phyloP scores from a whole-genome alignment of 116 monocot species.

The Iris pallida region DNA sequence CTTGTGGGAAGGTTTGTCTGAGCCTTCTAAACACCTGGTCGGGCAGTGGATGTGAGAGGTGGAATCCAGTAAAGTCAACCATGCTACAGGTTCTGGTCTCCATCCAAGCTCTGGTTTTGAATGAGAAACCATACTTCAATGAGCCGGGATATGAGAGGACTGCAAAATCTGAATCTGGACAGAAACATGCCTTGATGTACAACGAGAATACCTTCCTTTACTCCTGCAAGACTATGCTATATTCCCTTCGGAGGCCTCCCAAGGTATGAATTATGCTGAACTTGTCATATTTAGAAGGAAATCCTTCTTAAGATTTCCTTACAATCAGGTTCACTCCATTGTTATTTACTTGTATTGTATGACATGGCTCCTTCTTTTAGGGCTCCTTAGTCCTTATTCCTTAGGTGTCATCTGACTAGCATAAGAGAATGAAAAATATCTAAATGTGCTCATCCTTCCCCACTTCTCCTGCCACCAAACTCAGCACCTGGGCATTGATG shows the following conservation, averaged over 20 bases:
- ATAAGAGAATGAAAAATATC: too few species aligned
- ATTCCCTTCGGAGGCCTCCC: conserved; percentile 35
- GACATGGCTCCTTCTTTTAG: too few species aligned
- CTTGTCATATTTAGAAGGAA: too few species aligned
- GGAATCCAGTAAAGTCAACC: conserved; percentile 35
- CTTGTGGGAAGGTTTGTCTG: conserved; percentile 44
- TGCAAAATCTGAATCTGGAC: conserved; percentile 6
- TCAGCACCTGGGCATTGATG: too few species aligned
- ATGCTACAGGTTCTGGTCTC: conserved; percentile 57
- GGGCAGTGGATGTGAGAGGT: conserved; percentile 35
- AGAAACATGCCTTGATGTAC: conserved; percentile 22
- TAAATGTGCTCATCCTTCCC: too few species aligned
- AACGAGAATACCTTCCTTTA: conserved; percentile 33
- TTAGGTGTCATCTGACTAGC: too few species aligned
- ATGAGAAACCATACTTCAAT: conserved; percentile 51
- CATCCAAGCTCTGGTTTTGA: conserved; percentile 55
- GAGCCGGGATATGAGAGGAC: conserved; percentile 25
- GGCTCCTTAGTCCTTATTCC: too few species aligned
- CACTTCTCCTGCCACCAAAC: too few species aligned
- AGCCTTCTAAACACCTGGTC: conserved; percentile 50
- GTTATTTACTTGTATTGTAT: too few species aligned
- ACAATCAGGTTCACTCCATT: too few species aligned
- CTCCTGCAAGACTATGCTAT: conserved; percentile 53
- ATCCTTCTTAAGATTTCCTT: too few species aligned
- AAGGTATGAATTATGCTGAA: conserved; percentile 16